A percentile compares a stretch with the other conserved stretches of the same genome.
Conservation (phyloP, 306 rosid species). For the Spatholobus suberectus region DNA sequence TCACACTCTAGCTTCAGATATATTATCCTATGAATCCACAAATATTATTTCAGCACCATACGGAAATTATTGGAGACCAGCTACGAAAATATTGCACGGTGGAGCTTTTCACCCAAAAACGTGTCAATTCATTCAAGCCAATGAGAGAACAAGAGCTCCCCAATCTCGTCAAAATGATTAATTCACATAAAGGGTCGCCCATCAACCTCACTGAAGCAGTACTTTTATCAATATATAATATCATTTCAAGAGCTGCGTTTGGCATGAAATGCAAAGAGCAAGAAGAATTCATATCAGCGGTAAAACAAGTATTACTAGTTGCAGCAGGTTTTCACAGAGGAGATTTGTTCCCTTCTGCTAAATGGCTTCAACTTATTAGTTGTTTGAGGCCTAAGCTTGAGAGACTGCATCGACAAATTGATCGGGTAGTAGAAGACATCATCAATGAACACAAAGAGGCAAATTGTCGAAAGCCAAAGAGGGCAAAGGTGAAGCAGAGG, state of each 20-base stretch:
- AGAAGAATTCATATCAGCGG: not conserved
- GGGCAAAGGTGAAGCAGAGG: not conserved
- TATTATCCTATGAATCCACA: not conserved
- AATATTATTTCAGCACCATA: not conserved
- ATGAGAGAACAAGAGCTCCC: not conserved
- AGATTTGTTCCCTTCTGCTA: not conserved
- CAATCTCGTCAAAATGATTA: not conserved
- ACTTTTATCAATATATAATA: not conserved
- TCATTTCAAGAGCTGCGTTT: not conserved
- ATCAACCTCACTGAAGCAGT: not conserved
- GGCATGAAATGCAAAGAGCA: not conserved
- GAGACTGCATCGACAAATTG: not conserved
- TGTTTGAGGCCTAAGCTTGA: not conserved
- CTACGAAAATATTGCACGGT: not conserved
- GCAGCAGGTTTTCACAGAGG: not conserved
- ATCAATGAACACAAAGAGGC: not conserved
- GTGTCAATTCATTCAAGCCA: not conserved
- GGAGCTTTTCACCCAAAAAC: not conserved
- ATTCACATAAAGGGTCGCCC: not conserved
- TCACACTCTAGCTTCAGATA: not conserved
- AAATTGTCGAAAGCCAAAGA: not conserved
- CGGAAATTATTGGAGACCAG: not conserved
- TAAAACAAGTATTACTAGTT: not conserved
- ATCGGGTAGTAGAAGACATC: not conserved
- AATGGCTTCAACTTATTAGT: not conserved